phyloP scores from a whole-genome alignment of 2,329 filamentous ascomycete species.

The Ramichloridium luteum region DNA sequence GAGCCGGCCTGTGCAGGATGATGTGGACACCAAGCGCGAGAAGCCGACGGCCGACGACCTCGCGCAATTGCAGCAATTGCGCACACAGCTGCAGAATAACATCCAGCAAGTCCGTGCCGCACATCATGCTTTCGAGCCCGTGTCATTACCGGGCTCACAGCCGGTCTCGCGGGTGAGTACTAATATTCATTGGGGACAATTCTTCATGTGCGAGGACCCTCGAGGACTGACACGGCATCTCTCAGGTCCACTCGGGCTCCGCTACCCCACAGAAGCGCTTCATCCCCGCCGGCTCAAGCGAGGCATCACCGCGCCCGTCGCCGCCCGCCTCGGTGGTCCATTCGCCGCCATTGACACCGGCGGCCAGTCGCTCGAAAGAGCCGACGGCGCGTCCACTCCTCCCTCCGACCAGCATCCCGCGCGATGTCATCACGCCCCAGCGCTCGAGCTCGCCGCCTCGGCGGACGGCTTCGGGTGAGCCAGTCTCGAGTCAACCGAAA shows the following conservation, averaged over 20 bases:
- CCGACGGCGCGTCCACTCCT: slow-evolving; percentile 24
- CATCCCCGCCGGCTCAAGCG: slow-evolving; percentile 30
- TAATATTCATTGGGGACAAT: slow-evolving; percentile 10
- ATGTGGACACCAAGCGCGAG: slow-evolving; percentile 12
- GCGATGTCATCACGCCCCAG: slow-evolving; percentile 54
- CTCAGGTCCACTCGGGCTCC: slow-evolving; percentile 37
- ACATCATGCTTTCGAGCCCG: slow-evolving; percentile 79
- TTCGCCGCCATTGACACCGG: slow-evolving; percentile 80
- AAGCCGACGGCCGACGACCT: slow-evolving; percentile 29
- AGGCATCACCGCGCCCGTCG: slow-evolving; percentile 51
- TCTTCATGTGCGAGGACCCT: slow-evolving; percentile 3
- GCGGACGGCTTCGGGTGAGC: slow-evolving; percentile 19
- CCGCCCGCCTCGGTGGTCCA: slow-evolving; percentile 61
- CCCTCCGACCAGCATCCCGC: slow-evolving; percentile 16
- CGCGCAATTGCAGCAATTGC: slow-evolving; percentile 54
- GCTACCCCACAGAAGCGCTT: slow-evolving; percentile 23
- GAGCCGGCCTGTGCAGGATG: no score
- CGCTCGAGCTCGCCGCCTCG: slow-evolving; percentile 24
- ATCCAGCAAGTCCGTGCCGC: slow-evolving; percentile 74
- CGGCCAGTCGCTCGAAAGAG: slow-evolving; percentile 57
- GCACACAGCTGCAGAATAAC: slow-evolving; percentile 59
- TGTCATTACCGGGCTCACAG: slow-evolving; percentile 78
- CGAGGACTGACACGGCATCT: slow-evolving; percentile 13
- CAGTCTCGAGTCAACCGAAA: slow-evolving; percentile 34
- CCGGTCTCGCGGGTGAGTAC: slow-evolving; percentile 66